Conservation (phyloP, 1,284 basidiomycete genomes). For the Trametes sp. region DNA sequence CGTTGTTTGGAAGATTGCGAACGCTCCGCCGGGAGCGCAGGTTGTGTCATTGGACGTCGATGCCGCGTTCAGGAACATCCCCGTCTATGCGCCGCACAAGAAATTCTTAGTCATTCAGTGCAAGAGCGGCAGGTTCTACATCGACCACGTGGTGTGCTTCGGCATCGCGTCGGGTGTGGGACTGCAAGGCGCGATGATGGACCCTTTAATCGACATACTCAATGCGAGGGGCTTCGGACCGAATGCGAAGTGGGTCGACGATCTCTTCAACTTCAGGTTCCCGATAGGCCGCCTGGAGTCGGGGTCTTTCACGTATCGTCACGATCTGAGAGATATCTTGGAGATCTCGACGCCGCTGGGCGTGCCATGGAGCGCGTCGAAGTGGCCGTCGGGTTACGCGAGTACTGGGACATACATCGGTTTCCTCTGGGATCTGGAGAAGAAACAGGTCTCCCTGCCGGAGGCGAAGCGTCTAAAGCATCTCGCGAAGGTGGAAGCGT, state of each 20-base stretch:
- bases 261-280: constrained; percentile 1
- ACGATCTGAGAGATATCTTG: background rate
- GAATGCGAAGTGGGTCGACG: constrained; percentile 12
- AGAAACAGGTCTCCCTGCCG: constrained; percentile 35
- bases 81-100: constrained; percentile 41
- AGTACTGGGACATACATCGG: constrained; percentile 45
- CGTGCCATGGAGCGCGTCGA: constrained; percentile 42
- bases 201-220: constrained; percentile 1
- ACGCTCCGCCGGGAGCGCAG: constrained; percentile 41
- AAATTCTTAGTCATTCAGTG: constrained; percentile 33
- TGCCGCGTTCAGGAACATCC: constrained; percentile 42
- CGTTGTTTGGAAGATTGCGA: constrained; percentile 36
- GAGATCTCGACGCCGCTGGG: constrained; percentile 17
- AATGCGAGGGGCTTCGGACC: background rate
- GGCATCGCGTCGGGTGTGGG: background rate
- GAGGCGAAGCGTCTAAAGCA: constrained; percentile 34
- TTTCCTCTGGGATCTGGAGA: constrained; percentile 45
- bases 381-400: constrained; percentile 23
- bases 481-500: constrained; percentile 5
- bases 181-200: constrained; percentile 7
- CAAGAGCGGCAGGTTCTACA: constrained; percentile 39
- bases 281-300: background rate
- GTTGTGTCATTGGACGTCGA: constrained; percentile 44
- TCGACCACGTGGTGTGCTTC: constrained; percentile 29
- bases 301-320: background rate